Evolutionary conservation across 352 stramenopile genomes (phyloP).

Genomic region (Pythium graminicola): DNA sequence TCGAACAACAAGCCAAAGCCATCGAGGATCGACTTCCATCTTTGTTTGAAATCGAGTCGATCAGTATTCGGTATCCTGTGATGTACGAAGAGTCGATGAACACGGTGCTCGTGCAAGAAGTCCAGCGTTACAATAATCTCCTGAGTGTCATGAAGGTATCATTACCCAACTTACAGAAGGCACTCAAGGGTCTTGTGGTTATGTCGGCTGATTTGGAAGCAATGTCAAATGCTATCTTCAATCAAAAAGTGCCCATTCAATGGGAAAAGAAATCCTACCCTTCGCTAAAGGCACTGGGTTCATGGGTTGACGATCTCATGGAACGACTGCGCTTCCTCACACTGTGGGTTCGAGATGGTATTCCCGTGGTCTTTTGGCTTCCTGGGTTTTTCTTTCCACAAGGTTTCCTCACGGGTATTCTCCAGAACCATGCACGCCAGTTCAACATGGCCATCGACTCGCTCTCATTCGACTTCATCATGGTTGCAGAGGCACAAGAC

Average conservation of each 20-base stretch:
- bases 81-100: constrained; percentile 94
- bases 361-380: constrained; percentile 84
- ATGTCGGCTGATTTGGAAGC: constrained; percentile 82
- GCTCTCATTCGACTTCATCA: constrained; percentile 86
- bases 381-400: constrained; percentile 91
- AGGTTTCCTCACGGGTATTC: constrained; percentile 86
- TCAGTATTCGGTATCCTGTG: constrained; percentile 82
- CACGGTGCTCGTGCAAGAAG: constrained; percentile 89
- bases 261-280: constrained; percentile 89
- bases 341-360: constrained; percentile 67
- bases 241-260: constrained; percentile 83
- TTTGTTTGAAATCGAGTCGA: constrained; percentile 73
- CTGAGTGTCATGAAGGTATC: constrained; percentile 57
- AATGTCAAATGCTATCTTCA: constrained; percentile 81
- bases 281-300: constrained; percentile 84
- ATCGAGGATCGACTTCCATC: constrained; percentile 58
- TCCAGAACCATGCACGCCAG: constrained; percentile 89
- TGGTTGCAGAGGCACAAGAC: constrained; percentile 49
- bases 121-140: constrained; percentile 80
- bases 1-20: constrained; percentile 56
- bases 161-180: constrained; percentile 61
- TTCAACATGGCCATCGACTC: constrained; percentile 90
- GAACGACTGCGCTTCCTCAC: constrained; percentile 67
- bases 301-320: constrained; percentile 86
- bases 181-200: constrained; percentile 72